Percentiles rank a stretch among this genome's conserved stretches.
Evolutionary conservation across 441 rosid genomes (phyloP).

Genomic region (Syzygium syzygioides): DNA sequence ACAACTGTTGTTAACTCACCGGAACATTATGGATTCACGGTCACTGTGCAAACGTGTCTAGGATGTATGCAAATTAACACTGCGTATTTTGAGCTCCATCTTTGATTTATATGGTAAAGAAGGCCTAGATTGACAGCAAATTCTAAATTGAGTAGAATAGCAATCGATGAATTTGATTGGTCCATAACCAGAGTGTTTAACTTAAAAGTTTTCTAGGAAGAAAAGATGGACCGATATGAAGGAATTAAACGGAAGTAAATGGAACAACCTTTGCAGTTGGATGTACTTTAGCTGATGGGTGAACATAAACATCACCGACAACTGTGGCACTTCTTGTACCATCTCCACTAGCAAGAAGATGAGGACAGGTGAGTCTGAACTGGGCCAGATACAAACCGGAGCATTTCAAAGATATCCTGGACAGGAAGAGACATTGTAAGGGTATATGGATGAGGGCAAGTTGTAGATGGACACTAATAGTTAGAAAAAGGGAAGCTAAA

Average conservation of each 20-base stretch:
- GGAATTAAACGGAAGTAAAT: not conserved
- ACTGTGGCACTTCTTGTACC: constrained; percentile 40
- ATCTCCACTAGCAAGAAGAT: constrained; percentile 52
- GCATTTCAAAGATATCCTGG: constrained; percentile 70
- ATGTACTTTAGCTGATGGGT: constrained; percentile 81
- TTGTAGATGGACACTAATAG: not conserved
- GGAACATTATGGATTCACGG: not conserved
- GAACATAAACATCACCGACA: constrained; percentile 65
- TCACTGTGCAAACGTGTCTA: not conserved
- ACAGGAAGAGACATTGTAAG: constrained; percentile 4
- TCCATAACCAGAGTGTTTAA: not conserved
- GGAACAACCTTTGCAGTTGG: constrained; percentile 66
- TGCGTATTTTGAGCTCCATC: not conserved
- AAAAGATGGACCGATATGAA: not conserved
- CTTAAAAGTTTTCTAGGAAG: not conserved
- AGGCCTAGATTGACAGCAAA: not conserved
- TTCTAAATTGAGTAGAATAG: not conserved
- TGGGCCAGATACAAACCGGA: constrained; percentile 71
- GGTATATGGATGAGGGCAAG: not conserved
- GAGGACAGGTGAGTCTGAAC: constrained; percentile 41
- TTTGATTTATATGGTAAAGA: not conserved
- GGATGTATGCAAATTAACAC: not conserved
- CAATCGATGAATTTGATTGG: not conserved
- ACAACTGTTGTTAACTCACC: not conserved
- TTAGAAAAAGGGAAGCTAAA: not conserved